A percentile compares a stretch with the other conserved stretches of the same genome.
Conservation (phyloP, 2,329 filamentous ascomycete genomes). For the Penicillium sp. region DNA sequence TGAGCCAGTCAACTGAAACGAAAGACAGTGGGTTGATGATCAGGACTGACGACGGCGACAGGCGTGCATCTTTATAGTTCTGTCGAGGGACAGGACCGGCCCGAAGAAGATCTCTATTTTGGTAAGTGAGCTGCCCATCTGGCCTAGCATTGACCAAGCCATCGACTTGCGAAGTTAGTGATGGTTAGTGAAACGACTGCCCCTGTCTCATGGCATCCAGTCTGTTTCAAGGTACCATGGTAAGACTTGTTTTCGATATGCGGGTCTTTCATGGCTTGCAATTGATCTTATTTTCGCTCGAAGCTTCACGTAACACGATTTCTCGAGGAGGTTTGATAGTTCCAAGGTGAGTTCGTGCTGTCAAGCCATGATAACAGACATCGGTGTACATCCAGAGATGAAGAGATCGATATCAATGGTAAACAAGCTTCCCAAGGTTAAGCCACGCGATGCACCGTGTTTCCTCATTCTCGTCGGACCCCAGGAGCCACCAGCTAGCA, state of each 20-base stretch:
- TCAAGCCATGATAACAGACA: background rate
- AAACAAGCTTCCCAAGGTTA: background rate
- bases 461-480: background rate
- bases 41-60: background rate
- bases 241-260: slow-evolving; percentile 2
- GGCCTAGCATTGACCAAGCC: background rate
- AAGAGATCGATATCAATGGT: background rate
- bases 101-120: background rate
- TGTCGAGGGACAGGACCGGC: background rate
- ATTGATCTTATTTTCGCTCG: background rate
- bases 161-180: background rate
- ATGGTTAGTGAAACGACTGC: slow-evolving; percentile 5
- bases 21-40: slow-evolving; percentile 13
- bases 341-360: background rate
- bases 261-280: background rate
- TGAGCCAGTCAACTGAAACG: slow-evolving; percentile 23
- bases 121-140: background rate
- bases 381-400: background rate
- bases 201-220: background rate
- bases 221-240: slow-evolving; percentile 1
- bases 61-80: slow-evolving; percentile 1
- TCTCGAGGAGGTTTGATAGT: too few species aligned
- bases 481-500: background rate
- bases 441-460: background rate
- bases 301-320: too few species aligned